Evolutionary conservation across 2,329 filamentous ascomycete genomes (phyloP), one percentile per base, ranked within the genome.

Genomic region (Fusarium nelsonii): DNA sequence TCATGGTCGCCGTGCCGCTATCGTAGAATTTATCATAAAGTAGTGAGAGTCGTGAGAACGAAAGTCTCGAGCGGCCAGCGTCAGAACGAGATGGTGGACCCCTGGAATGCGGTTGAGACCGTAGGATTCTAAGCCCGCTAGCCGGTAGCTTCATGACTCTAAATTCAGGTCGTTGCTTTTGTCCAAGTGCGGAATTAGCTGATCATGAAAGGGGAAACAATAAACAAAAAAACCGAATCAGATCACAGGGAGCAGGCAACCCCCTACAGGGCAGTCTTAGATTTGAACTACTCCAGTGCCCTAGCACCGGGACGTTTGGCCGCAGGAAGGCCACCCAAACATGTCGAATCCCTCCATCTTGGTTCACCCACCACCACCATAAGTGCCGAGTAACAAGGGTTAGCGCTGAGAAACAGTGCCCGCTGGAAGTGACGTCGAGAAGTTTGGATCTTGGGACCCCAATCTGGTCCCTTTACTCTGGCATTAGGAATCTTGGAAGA

Each of bases 301-400:
- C 61, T 36, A 69, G 58, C 53, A 64, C 52, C 65, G 56, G 66
- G 69, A 63, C 68, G 51, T 48, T 39, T 68, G 57, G 71, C 60
- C 66, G 71, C 71, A 73, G 71, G 58, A 62, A 40, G 53, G 53
- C 53, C 68, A 62, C 52, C 48, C 48, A 51, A 51, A 51, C 52
- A 55, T 36, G 12, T 28, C 39, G 16, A 36, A 20, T 32, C 20
- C 41, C 48, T 51, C 48, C 48, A 28, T 51, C 23, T 23, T 40
- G 48, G 48, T 51, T 51, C 48, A 49, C 57, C 59, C 59, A 68
- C 65, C 65, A 68, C 39, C 40, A 50, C 58, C 51, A 63, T 67
- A 73, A 67, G 68, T 73, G 68, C 70, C 70, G 70, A 69, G 51
- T 36, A 60, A 48, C 70, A 64, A 64, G 70, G 70, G 53, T 68